Base-by-base conservation (phyloP, 805 yeast species). In the Cyberlindnera amylophila region DNA sequence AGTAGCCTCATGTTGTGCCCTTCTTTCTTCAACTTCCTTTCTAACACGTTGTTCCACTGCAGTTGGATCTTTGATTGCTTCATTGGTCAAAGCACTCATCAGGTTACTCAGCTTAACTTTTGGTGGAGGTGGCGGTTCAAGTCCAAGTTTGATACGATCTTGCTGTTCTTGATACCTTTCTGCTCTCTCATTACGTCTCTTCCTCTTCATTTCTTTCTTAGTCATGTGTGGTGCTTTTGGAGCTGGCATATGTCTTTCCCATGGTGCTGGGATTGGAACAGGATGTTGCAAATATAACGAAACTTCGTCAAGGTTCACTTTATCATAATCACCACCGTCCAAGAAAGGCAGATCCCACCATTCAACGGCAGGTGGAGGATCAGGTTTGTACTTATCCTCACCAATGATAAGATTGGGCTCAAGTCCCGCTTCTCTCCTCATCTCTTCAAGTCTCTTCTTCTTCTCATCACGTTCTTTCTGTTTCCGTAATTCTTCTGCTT, bases 41-140 rank as follows among this genome's bases (percentile, higher is more conserved):
- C 75, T 69, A 0, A 93, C 96, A 38, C 71, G 63, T 61, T 71
- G 69, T 56, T 91, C 99, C 51, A 89, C 82, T 4, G 78, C 78
- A 0, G 98, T 91, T 1, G 99, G 98, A 58, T 93, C 96, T 45
- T 75, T 71, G 36, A 90, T 83, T 6, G 93, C 87, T 44, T 86
- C 95, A 52, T 86, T 79, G 2, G 97, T 86, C 37, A 85, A 67
- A 0, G 88, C 96, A 53, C 75, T 83, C 89, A 88, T 86, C 62
- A 93, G 71, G 58, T 91, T 93, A 33, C 83, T 77, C 34, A 88
- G 67, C 54, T 84, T 86, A 19, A 93, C 84, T 61, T 91, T 93
- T 3, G 96, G 95, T 6, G 83, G 83, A 0, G 96, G 96, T 5
- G 95, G 83, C 0, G 95, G 84, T 36, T 83, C 86, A 15, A 90